Evolutionary conservation across 148 eudicot genomes (phyloP).

Genomic region (Amaranthus cruentus): DNA sequence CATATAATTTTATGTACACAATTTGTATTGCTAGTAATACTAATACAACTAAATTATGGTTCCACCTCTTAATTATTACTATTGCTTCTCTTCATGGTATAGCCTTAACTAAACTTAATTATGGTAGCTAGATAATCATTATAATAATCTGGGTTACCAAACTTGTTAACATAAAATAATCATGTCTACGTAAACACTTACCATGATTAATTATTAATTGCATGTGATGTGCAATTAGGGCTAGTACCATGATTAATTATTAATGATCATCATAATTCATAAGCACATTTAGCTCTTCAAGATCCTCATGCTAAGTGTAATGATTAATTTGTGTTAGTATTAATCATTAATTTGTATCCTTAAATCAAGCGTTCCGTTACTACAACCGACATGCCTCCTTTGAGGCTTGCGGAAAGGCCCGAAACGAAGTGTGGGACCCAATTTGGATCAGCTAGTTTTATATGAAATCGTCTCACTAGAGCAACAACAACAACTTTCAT

Average conservation of each 20-base stretch:
- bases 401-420: constrained; percentile 58
- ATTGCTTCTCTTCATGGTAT: no score
- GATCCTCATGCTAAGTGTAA: neutral
- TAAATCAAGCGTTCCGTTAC: constrained; percentile 26
- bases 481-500: constrained; percentile 42
- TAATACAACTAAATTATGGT: neutral
- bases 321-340: neutral
- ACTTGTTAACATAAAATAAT: neutral
- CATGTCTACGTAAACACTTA: neutral
- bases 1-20: neutral
- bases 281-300: neutral
- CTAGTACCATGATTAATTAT: neutral
- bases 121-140: neutral
- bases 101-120: neutral
- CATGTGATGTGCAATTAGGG: constrained; percentile 14
- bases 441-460: constrained; percentile 24
- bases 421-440: constrained; percentile 42
- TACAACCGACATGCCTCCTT: constrained; percentile 52
- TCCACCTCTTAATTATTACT: neutral
- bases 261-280: neutral
- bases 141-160: neutral
- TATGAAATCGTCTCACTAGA: constrained; percentile 33
- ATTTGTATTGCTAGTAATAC: neutral
- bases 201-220: neutral
- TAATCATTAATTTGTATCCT: neutral